Evolutionary conservation across 768 basidiomycete species (phyloP), one percentile per base, ranked within the genome.

Genomic region (Boletellus sp.): DNA sequence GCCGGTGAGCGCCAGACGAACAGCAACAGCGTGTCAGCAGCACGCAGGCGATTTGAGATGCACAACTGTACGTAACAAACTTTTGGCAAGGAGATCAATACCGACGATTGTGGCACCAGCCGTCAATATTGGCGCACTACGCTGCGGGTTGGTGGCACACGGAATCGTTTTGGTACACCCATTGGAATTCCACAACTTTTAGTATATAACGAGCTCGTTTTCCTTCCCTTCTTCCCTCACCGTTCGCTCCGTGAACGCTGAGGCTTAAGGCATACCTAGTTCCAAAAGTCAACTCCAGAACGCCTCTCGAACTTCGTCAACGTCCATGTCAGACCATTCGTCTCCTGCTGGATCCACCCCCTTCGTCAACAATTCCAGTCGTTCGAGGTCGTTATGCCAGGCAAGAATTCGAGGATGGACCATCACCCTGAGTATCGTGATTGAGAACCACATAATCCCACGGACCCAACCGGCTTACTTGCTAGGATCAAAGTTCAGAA

Each of bases 401-500:
- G 69, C 70, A 1, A 86, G 56, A 11, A 88, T 85, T 15, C 77
- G 75, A 6, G 80, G 78, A 63, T 87, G 82, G 6, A 81, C 85
- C 58, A 72, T 69, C 13, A 88, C 80, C 62, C 86, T 87, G 58
- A 10, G 16, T 15, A 42, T 54, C 16, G 45, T 47, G 32, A 22
- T 32, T 31, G 44, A 53, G 11, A 12, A 13, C 36, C 20, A 10
- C 20, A 19, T 17, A 50, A n/a, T 10, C n/a, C 11, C 17, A 16
- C 36, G 28, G 15, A 33, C 24, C 44, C 20, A 17, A 16, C 35
- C 39, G 31, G 47, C 80, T 37, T 57, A 84, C 85, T 79, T 88
- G 32, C 65, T 61, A 0, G 78, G 66, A 55, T 82, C 67, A 60
- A 89, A 90, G 56, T 79, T 79, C 17, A 79, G 66, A 8, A 90